Evolutionary conservation across 441 rosid genomes (phyloP).

Genomic region (Viola pubescens): DNA sequence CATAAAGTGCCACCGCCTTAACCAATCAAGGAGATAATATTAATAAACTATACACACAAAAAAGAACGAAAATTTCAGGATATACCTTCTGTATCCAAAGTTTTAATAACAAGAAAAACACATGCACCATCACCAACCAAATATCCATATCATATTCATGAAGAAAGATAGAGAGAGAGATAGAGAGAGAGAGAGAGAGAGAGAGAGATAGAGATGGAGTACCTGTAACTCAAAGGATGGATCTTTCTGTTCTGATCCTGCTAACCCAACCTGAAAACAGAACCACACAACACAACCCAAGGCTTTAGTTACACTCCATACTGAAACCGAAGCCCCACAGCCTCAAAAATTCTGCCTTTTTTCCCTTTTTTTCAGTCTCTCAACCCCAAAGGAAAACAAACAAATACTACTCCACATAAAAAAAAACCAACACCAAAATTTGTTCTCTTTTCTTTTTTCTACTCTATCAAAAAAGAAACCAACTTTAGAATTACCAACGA

Average conservation of each 20-base stretch:
- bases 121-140: conserved; percentile 18
- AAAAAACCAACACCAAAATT: conserved; percentile 15
- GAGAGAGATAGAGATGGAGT: background rate
- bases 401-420: conserved; percentile 20
- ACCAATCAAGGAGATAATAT: background rate
- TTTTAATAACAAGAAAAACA: conserved; percentile 14
- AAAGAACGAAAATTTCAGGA: conserved; percentile 8
- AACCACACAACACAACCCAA: conserved; percentile 40
- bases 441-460: background rate
- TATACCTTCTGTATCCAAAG: conserved; percentile 17
- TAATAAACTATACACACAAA: background rate
- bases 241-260: conserved; percentile 36
- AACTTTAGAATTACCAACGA: background rate
- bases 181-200: conserved; percentile 18
- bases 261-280: conserved; percentile 47
- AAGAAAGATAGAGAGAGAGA: background rate
- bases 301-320: conserved; percentile 24
- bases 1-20: background rate
- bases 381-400: conserved; percentile 11
- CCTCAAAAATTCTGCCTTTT: conserved; percentile 45
- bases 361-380: conserved; percentile 4
- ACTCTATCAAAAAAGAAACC: conserved; percentile 15
- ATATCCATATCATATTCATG: conserved; percentile 7
- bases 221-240: conserved; percentile 36
- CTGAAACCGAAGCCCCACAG: conserved; percentile 24